These are phyloP conservation scores for Candida anutae DNA, from an alignment of 1,139 yeast genomes.

Conservation along the genomic window DNA sequence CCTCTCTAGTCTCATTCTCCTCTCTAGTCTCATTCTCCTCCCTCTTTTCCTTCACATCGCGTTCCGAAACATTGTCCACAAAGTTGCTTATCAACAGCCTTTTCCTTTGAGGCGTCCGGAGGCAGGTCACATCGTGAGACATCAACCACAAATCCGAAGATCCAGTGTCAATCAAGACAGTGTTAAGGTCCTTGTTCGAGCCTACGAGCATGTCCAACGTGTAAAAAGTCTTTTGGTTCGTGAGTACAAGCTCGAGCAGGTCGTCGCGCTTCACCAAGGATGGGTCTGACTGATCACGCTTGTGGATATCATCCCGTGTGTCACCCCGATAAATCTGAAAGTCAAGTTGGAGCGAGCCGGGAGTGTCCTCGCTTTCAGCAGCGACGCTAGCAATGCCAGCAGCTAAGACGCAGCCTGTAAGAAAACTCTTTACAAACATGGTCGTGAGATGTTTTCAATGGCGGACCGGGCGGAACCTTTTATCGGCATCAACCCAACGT, in stretches of 20 bases:
- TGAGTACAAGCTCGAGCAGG: conserved; percentile 20
- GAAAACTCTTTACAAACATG: too few species aligned
- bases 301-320: conserved; percentile 1
- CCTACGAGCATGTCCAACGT: conserved; percentile 34
- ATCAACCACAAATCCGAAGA: conserved; percentile 42
- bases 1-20: neutral
- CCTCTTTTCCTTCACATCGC: neutral
- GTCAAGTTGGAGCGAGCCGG: too few species aligned
- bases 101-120: neutral
- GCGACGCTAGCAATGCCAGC: too few species aligned
- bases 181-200: conserved; percentile 20
- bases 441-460: too few species aligned
- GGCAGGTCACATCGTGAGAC: conserved; percentile 25
- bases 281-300: conserved; percentile 1
- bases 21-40: conserved; percentile 1
- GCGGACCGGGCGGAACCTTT: too few species aligned
- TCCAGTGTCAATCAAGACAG: conserved; percentile 38
- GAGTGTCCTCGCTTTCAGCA: too few species aligned
- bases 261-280: conserved; percentile 5
- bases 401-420: too few species aligned
- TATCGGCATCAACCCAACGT: too few species aligned
- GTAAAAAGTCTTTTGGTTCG: conserved; percentile 42
- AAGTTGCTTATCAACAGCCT: neutral
- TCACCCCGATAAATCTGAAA: conserved; percentile 10
- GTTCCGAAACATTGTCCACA: neutral